These are phyloP conservation scores for Blepharisma stoltei DNA, from an alignment of 73 alveolate genomes.

Conservation along the genomic window DNA sequence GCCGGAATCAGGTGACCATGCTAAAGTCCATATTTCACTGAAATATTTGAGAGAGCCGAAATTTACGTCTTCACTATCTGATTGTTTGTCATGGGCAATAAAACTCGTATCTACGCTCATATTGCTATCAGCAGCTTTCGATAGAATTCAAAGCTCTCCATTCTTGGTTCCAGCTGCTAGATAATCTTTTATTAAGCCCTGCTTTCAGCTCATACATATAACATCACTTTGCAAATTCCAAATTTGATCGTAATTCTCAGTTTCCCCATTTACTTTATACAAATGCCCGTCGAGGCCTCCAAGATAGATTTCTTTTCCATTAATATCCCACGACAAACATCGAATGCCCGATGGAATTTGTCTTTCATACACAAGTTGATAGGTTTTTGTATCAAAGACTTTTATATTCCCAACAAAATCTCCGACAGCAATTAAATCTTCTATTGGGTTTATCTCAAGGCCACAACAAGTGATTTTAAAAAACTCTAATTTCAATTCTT, in stretches of 20 bases:
- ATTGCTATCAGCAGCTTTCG: not conserved
- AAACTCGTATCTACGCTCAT: not conserved
- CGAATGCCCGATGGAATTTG: slow-evolving; percentile 1
- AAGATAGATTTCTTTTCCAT: not conserved
- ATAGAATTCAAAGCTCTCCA: slow-evolving; percentile 13
- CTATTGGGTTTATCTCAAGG: slow-evolving; percentile 26
- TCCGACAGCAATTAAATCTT: slow-evolving; percentile 37
- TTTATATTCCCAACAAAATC: slow-evolving; percentile 38
- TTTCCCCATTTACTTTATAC: not conserved
- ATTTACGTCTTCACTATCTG: slow-evolving; percentile 21
- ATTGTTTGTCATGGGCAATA: slow-evolving; percentile 22
- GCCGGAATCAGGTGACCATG: slow-evolving; percentile 33
- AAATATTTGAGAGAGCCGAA: not conserved
- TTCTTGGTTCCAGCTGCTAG: not conserved
- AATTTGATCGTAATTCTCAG: not conserved
- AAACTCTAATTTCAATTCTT: not conserved
- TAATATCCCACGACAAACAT: slow-evolving; percentile 4
- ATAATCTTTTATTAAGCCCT: not conserved
- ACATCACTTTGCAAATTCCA: not conserved
- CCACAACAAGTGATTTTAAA: slow-evolving; percentile 31
- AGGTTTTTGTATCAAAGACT: not conserved
- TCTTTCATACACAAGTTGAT: not conserved
- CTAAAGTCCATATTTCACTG: slow-evolving; percentile 19
- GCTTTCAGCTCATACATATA: slow-evolving; percentile 3
- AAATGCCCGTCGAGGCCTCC: slow-evolving; percentile 37